Evolutionary conservation across 768 basidiomycete species (phyloP).

Genomic region (Rossbeevera mucosa): DNA sequence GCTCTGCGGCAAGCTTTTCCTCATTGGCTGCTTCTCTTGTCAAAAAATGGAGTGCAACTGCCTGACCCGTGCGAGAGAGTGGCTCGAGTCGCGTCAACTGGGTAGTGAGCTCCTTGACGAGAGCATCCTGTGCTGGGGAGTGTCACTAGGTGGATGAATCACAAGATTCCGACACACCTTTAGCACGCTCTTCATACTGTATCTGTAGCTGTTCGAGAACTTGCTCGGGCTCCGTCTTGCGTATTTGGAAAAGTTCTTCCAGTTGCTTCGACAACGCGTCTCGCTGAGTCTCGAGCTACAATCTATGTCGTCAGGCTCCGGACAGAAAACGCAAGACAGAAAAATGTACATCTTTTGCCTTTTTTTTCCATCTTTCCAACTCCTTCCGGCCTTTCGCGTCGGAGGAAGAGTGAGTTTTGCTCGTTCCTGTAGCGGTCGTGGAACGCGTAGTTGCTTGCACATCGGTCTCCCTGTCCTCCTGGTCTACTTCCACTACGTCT

Average conservation of each 20-base stretch:
- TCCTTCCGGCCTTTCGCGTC: slow-evolving; percentile 18
- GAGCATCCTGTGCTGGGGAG: slow-evolving; percentile 50
- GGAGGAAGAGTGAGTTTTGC: slow-evolving; percentile 10
- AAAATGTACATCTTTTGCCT: slow-evolving; percentile 22
- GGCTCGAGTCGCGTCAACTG: slow-evolving; percentile 54
- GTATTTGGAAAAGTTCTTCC: slow-evolving; percentile 53
- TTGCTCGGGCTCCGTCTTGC: slow-evolving; percentile 64
- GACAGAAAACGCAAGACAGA: background rate
- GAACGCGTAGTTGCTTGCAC: slow-evolving; percentile 2
- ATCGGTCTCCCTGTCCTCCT: slow-evolving; percentile 1
- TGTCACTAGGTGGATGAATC: slow-evolving; percentile 1
- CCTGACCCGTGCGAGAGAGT: slow-evolving; percentile 45
- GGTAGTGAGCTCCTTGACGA: slow-evolving; percentile 43
- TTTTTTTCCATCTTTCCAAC: slow-evolving; percentile 31
- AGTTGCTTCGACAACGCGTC: slow-evolving; percentile 49
- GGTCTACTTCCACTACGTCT: slow-evolving; percentile 16
- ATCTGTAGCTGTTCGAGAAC: slow-evolving; percentile 43
- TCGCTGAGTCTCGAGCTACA: slow-evolving; percentile 37
- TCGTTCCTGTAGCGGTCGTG: slow-evolving; percentile 7
- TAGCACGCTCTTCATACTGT: slow-evolving; percentile 48
- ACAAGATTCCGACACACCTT: slow-evolving; percentile 37
- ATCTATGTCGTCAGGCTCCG: background rate
- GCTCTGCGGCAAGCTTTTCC: slow-evolving; percentile 52
- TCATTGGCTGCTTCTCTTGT: slow-evolving; percentile 72
- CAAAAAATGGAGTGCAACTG: slow-evolving; percentile 56